phyloP scores from a whole-genome alignment of 2,329 filamentous ascomycete species.

The Chrysoporthe cubensis region DNA sequence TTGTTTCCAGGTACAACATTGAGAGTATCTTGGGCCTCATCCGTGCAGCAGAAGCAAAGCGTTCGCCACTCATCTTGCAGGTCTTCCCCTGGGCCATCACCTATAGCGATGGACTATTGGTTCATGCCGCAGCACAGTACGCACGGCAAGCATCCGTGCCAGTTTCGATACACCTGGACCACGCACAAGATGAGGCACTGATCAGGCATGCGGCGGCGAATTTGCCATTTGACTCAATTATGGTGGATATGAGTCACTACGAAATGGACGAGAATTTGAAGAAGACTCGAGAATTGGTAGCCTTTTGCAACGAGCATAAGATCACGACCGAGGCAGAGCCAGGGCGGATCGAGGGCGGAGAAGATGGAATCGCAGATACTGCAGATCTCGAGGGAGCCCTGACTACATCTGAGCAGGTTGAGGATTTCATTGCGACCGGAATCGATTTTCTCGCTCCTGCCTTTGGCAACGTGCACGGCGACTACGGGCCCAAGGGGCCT shows the following conservation, averaged over 20 bases:
- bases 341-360: conserved; percentile 59
- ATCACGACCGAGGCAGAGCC: conserved; percentile 73
- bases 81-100: conserved; percentile 73
- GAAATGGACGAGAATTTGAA: conserved; percentile 69
- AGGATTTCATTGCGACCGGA: conserved; percentile 71
- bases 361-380: conserved; percentile 73
- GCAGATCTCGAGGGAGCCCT: conserved; percentile 52
- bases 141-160: conserved; percentile 56
- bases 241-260: conserved; percentile 75
- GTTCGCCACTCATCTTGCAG: conserved; percentile 68
- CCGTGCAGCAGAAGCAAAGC: conserved; percentile 55
- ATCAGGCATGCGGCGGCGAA: conserved; percentile 57
- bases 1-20: conserved; percentile 56
- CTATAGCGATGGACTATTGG: conserved; percentile 58
- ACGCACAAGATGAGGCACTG: conserved; percentile 61
- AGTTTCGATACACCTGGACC: conserved; percentile 63
- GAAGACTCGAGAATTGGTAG: conserved; percentile 63
- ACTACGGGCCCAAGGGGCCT: conserved; percentile 69
- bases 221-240: conserved; percentile 69
- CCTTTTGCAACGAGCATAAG: conserved; percentile 64
- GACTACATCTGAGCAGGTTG: conserved; percentile 70
- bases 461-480: conserved; percentile 77
- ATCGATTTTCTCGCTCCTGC: conserved; percentile 77
- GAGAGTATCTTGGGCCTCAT: conserved; percentile 61
- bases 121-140: conserved; percentile 55